These are phyloP conservation scores for Oryza australiensis DNA, from an alignment of 176 grass and related monocot species.

Conservation along the genomic window DNA sequence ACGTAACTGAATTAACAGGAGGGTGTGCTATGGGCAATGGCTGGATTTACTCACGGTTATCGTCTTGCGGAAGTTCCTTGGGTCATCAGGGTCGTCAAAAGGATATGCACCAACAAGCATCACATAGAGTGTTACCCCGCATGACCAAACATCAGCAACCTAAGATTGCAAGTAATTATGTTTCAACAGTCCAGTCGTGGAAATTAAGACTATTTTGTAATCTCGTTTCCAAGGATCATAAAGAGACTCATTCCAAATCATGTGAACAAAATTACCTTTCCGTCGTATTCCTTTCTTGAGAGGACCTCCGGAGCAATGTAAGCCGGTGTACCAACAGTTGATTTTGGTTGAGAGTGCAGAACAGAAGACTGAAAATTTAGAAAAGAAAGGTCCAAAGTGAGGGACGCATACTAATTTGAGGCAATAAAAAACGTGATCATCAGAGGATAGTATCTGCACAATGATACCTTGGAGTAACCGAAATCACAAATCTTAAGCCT, in stretches of 20 bases:
- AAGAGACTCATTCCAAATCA: neutral
- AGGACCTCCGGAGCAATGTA: constrained; percentile 92
- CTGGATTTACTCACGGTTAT: constrained; percentile 46
- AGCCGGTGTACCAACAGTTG: constrained; percentile 84
- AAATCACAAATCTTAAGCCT: constrained; percentile 97
- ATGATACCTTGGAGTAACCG: constrained; percentile 87
- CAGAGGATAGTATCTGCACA: neutral
- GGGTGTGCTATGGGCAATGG: neutral
- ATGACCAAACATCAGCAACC: constrained; percentile 97
- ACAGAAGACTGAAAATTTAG: constrained; percentile 69
- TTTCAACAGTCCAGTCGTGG: neutral
- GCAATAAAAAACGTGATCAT: neutral
- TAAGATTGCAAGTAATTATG: constrained; percentile 18
- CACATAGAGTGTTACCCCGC: constrained; percentile 86
- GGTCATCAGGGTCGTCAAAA: constrained; percentile 76
- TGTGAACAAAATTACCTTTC: constrained; percentile 56
- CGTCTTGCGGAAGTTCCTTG: constrained; percentile 81
- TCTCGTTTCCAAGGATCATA: neutral
- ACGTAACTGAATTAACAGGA: neutral
- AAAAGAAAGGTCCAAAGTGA: neutral
- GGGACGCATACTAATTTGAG: neutral
- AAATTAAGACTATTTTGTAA: neutral
- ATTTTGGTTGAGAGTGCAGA: constrained; percentile 94
- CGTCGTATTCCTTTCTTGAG: constrained; percentile 81
- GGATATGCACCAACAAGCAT: constrained; percentile 95